These are phyloP conservation scores for Xylaria multiplex DNA, from an alignment of 2,329 filamentous ascomycete species.

Conservation along the genomic window DNA sequence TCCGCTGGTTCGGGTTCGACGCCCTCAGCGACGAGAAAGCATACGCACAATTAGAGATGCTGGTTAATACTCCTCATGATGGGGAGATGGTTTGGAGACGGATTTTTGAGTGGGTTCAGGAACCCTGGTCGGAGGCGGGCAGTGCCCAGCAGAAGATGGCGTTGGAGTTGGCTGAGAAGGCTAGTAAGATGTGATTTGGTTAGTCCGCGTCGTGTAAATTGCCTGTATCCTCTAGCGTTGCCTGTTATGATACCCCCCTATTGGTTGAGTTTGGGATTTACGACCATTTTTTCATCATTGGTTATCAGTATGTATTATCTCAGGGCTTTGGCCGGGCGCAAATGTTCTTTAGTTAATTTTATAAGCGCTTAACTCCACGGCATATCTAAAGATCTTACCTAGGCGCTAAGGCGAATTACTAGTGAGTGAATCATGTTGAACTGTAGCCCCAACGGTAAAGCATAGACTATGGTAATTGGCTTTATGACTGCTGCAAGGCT, in stretches of 20 bases:
- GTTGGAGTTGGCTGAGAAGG: conserved; percentile 16
- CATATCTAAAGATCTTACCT: background rate
- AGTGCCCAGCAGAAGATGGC: background rate
- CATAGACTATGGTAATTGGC: too few species aligned
- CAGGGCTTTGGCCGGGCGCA: background rate
- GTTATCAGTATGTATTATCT: background rate
- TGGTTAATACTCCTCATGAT: conserved; percentile 50
- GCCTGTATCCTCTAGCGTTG: background rate
- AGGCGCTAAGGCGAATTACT: background rate
- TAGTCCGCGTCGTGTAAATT: background rate
- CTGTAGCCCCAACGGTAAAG: too few species aligned
- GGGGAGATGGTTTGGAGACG: conserved; percentile 53
- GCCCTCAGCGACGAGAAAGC: conserved; percentile 45
- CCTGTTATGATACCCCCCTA: conserved; percentile 17
- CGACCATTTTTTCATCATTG: background rate
- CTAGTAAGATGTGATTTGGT: conserved; percentile 32
- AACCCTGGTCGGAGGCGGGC: conserved; percentile 15
- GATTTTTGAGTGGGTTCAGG: conserved; percentile 36
- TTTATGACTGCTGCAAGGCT: too few species aligned
- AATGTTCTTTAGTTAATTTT: background rate
- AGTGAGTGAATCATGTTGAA: background rate
- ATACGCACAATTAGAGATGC: conserved; percentile 43
- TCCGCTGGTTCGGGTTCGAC: conserved; percentile 53
- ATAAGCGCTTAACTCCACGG: background rate
- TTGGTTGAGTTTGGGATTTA: background rate